Evolutionary conservation across 1,284 basidiomycete species (phyloP), one percentile per base, ranked within the genome.

Genomic region (Cryptococcus neoformans): DNA sequence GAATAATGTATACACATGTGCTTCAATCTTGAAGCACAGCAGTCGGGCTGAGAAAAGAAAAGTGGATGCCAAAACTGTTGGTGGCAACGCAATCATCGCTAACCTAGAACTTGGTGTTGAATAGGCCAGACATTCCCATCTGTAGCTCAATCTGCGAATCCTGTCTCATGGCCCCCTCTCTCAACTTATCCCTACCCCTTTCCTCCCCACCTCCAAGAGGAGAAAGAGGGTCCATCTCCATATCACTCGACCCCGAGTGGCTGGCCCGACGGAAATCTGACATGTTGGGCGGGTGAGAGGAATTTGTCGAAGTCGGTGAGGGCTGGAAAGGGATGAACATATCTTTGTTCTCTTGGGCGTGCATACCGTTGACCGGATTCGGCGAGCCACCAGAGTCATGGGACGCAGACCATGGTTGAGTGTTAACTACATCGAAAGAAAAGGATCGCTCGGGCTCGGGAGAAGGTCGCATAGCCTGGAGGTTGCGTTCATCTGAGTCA

Each of bases 401-500:
- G 40, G 34, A 21, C 16, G 37, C 55, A 3, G 54, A 55, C 63
- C 8, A 62, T 44, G 36, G 49, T 49, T 3, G 54, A 12, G 40
- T 16, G 9, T 16, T 21, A 1, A 62, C 61, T 8, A 44, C 21
- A 4, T 62, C 57, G 11, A 69, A 40, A 3, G 67, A 61, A 28
- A 67, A 62, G 2, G 60, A 59, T 6, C 58, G 61, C 37, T 71
- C 70, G 3, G 67, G 64, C 41, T 73, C 73, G 1, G 71, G 70
- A 35, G 65, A 69, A 3, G 66, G 65, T 14, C 62, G 64, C 67
- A 72, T 72, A 7, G 64, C 60, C 51, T 70, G 68, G 10, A 71
- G 59, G 2, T 62, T 51, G 17, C 60, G 52, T 28, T 51, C 37
- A 2, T 28, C 34, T 14, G 14, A 34, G 34, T 16, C 28, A 36